phyloP scores from a whole-genome alignment of 129 eudicot genomes.

The Flaveria linearis region DNA sequence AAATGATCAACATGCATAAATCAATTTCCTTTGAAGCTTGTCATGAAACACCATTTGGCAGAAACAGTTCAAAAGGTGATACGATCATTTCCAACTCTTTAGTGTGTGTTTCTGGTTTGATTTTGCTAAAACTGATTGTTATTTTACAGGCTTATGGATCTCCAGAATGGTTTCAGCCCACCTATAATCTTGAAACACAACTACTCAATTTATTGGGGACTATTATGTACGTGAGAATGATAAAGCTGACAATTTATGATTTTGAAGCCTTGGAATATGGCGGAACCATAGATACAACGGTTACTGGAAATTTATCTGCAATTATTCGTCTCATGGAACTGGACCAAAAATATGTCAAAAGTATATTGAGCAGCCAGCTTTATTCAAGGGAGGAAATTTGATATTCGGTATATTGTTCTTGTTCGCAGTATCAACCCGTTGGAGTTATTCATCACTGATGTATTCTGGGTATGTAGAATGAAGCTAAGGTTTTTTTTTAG shows the following conservation, averaged over 20 bases:
- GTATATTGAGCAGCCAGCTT: conserved; percentile 89
- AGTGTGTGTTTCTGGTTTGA: background rate
- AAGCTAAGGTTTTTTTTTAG: background rate
- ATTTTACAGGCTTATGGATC: conserved; percentile 75
- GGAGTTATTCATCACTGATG: conserved; percentile 73
- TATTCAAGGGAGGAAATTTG: conserved; percentile 84
- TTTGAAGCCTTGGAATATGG: conserved; percentile 99
- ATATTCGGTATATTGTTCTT: conserved; percentile 85
- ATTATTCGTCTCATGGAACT: conserved; percentile 96
- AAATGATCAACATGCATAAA: conserved; percentile 74
- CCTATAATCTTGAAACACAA: conserved; percentile 89
- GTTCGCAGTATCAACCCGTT: conserved; percentile 78
- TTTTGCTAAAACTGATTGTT: conserved; percentile 10
- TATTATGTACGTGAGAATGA: conserved; percentile 68
- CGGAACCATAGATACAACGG: conserved; percentile 94
- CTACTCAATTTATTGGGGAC: conserved; percentile 83
- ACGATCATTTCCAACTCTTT: background rate
- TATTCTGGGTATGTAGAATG: conserved; percentile 74
- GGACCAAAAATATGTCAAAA: conserved; percentile 99
- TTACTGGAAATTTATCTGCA: conserved; percentile 78
- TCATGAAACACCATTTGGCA: conserved; percentile 99
- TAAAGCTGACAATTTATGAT: conserved; percentile 73
- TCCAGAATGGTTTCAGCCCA: conserved; percentile 85
- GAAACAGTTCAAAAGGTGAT: conserved; percentile 84
- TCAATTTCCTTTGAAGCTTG: conserved; percentile 97